Percentiles rank a stretch among this genome's conserved stretches.
Evolutionary conservation across 1,284 basidiomycete species (phyloP).

Genomic region (Sparassis latifolia): DNA sequence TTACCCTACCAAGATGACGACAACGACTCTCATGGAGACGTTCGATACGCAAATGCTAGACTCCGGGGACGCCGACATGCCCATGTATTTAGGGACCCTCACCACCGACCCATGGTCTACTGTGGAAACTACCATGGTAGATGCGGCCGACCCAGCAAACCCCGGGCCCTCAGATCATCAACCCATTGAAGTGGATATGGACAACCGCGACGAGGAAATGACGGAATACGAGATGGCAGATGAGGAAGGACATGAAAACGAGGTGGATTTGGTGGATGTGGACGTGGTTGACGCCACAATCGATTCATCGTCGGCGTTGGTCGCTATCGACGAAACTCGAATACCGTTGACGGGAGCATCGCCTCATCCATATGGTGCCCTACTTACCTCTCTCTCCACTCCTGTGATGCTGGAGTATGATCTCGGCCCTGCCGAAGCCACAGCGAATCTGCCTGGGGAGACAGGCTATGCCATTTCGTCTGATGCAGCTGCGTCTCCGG

Average conservation of each 20-base stretch:
- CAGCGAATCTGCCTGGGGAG: no score
- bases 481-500: no score
- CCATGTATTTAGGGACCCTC: slow-evolving; percentile 41
- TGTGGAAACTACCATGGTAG: slow-evolving; percentile 58
- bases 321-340: no score
- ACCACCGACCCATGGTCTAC: slow-evolving; percentile 51
- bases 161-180: slow-evolving; percentile 28
- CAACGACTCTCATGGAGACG: slow-evolving; percentile 37
- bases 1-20: slow-evolving; percentile 19
- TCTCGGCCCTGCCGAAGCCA: no score
- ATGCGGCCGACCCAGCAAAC: slow-evolving; percentile 31
- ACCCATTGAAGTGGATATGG: slow-evolving; percentile 69
- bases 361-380: no score
- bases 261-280: slow-evolving; percentile 37
- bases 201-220: slow-evolving; percentile 44
- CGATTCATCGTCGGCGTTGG: slow-evolving; percentile 20
- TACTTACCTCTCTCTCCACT: no score
- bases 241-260: slow-evolving; percentile 32
- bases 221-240: slow-evolving; percentile 72
- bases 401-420: no score
- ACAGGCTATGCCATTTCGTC: no score
- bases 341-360: no score
- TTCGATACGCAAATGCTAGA: slow-evolving; percentile 67
- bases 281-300: slow-evolving; percentile 53
- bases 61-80: slow-evolving; percentile 53